phyloP scores from a whole-genome alignment of 2,329 filamentous ascomycete species.

The Cadophora malorum region DNA sequence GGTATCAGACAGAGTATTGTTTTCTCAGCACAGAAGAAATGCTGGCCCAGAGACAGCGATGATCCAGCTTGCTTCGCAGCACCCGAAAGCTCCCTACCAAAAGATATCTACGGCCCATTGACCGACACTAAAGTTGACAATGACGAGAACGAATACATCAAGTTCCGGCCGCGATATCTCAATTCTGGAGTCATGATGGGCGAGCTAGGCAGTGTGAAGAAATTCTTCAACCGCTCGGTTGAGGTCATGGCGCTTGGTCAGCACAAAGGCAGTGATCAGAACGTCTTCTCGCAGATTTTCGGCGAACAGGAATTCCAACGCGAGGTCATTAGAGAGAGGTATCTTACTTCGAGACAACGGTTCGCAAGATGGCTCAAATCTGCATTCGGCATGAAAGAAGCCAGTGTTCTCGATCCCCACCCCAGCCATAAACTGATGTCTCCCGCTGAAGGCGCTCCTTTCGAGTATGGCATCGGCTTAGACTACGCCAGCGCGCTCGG shows the following conservation, averaged over 20 bases:
- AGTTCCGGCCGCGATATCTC: conserved; percentile 53
- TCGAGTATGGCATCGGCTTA: conserved; percentile 36
- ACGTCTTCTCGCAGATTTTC: conserved; percentile 55
- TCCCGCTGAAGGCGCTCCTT: conserved; percentile 16
- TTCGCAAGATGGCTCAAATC: conserved; percentile 30
- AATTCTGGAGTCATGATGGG: conserved; percentile 58
- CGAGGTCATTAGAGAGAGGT: conserved; percentile 5
- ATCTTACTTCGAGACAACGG: not conserved
- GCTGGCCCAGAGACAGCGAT: conserved; percentile 27
- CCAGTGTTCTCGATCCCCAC: conserved; percentile 18
- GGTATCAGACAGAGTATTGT: conserved; percentile 2
- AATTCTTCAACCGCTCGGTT: conserved; percentile 36
- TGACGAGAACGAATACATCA: conserved; percentile 45
- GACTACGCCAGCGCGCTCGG: conserved; percentile 37
- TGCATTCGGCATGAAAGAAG: conserved; percentile 40
- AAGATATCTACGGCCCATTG: conserved; percentile 54
- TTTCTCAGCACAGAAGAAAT: conserved; percentile 10
- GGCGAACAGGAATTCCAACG: conserved; percentile 59
- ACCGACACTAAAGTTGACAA: conserved; percentile 46
- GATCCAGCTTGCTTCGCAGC: conserved; percentile 59
- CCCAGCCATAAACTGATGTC: conserved; percentile 7
- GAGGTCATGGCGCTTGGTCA: conserved; percentile 26
- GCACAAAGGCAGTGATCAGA: conserved; percentile 22
- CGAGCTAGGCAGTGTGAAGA: conserved; percentile 55
- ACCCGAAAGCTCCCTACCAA: conserved; percentile 57